These are phyloP conservation scores for Amaranthus cruentus DNA, from an alignment of 148 eudicot genomes.

Conservation along the genomic window DNA sequence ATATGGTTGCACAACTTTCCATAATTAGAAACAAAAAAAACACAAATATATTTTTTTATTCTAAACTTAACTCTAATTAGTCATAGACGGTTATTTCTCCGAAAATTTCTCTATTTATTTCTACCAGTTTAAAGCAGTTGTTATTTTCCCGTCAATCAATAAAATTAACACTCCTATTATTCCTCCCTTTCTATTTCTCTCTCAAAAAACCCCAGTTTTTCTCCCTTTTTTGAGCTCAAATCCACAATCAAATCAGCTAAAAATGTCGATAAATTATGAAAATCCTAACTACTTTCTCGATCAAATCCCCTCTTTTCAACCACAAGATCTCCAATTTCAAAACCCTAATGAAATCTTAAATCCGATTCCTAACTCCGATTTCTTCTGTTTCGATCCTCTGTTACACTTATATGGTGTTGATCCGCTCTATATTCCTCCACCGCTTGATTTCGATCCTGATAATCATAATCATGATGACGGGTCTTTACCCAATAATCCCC, in stretches of 20 bases:
- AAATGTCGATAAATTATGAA: constrained; percentile 21
- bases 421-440: too few relatives aligned
- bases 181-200: background rate
- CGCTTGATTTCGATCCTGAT: background rate
- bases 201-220: constrained; percentile 5
- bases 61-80: too few relatives aligned
- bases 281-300: constrained; percentile 11
- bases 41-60: too few relatives aligned
- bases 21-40: too few relatives aligned
- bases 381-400: constrained; percentile 22
- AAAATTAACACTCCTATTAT: too few relatives aligned
- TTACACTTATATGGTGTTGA: too few relatives aligned
- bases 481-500: too few relatives aligned
- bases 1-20: too few relatives aligned
- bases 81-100: too few relatives aligned
- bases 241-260: background rate
- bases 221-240: constrained; percentile 4
- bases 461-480: background rate
- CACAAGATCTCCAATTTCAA: background rate
- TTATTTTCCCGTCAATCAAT: background rate
- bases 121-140: constrained; percentile 26
- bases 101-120: background rate
- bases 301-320: constrained; percentile 20
- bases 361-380: constrained; percentile 20
- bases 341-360: background rate